A percentile compares a stretch with the other conserved stretches of the same genome.
Evolutionary conservation across 2,329 filamentous ascomycete genomes (phyloP).

Genomic region (Xylaria sp.): DNA sequence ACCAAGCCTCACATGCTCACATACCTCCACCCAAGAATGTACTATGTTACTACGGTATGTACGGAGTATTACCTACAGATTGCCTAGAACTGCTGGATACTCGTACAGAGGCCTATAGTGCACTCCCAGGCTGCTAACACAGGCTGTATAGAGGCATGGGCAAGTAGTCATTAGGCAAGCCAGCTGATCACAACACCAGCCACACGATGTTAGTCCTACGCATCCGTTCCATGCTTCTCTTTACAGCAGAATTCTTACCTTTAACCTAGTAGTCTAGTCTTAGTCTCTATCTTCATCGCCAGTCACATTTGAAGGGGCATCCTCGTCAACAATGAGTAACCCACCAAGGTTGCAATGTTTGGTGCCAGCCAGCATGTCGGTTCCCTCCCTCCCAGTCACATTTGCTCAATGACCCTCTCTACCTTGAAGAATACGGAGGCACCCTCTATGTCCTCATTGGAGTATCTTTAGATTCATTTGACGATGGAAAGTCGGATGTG

Average conservation of each 20-base stretch:
- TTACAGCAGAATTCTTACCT: constrained; percentile 11
- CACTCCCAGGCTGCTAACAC: neutral
- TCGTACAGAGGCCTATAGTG: neutral
- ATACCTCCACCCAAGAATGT: constrained; percentile 2
- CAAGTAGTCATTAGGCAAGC: neutral
- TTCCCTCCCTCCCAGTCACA: neutral
- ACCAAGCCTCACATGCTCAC: constrained; percentile 20
- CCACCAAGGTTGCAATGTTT: neutral
- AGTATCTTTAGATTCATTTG: constrained; percentile 10
- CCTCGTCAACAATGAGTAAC: neutral
- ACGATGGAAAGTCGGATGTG: constrained; percentile 8
- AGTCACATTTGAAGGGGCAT: constrained; percentile 6
- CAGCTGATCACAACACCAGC: constrained; percentile 17
- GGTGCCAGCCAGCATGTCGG: constrained; percentile 8
- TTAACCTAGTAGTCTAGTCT: neutral
- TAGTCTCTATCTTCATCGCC: constrained; percentile 3
- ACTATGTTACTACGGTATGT: neutral
- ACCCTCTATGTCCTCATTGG: constrained; percentile 11
- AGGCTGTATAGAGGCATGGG: neutral
- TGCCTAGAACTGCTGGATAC: neutral
- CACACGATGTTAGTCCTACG: constrained; percentile 28
- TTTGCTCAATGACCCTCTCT: constrained; percentile 1
- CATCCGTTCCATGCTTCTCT: constrained; percentile 6
- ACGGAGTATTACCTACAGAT: neutral
- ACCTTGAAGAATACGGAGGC: constrained; percentile 26